A percentile compares a stretch with the other conserved stretches of the same genome.
These are phyloP conservation scores for Croton setiger DNA, from an alignment of 441 rosid species.

Conservation along the genomic window DNA sequence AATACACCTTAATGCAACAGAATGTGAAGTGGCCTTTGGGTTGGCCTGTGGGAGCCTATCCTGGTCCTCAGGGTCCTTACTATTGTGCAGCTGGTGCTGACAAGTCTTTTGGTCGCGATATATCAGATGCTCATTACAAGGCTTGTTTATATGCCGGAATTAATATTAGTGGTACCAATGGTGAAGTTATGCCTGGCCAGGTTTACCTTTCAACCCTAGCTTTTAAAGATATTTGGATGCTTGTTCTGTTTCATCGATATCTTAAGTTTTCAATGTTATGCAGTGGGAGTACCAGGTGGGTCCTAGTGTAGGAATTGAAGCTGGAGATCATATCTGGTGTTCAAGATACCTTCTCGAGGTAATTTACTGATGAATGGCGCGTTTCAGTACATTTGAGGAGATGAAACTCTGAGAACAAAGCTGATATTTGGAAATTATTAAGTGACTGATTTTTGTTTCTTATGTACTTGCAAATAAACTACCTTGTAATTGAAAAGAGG, in stretches of 20 bases:
- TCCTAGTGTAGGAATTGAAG: constrained; percentile 96
- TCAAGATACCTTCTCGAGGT: constrained; percentile 98
- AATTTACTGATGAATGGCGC: constrained; percentile 14
- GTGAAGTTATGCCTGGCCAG: constrained; percentile 99
- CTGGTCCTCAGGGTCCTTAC: constrained; percentile 99
- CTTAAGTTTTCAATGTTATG: constrained; percentile 21
- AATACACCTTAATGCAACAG: constrained; percentile 86
- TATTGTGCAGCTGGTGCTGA: constrained; percentile 99
- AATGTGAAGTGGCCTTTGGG: constrained; percentile 96
- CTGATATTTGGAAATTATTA: not conserved
- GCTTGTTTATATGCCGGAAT: constrained; percentile 96
- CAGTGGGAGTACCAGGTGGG: constrained; percentile 99
- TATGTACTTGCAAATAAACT: not conserved
- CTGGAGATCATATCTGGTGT: constrained; percentile 90
- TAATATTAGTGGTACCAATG: constrained; percentile 92
- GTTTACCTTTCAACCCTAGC: constrained; percentile 32
- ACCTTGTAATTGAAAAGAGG: not conserved
- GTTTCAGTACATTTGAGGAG: not conserved
- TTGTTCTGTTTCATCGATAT: constrained; percentile 4
- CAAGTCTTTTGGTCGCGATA: constrained; percentile 92
- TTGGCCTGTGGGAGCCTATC: constrained; percentile 98
- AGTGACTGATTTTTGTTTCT: not conserved
- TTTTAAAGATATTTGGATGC: not conserved
- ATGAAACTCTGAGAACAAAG: not conserved
- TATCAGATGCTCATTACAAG: constrained; percentile 97